Evolutionary conservation across 768 basidiomycete species (phyloP).

Genomic region (Termitomyces sp.): DNA sequence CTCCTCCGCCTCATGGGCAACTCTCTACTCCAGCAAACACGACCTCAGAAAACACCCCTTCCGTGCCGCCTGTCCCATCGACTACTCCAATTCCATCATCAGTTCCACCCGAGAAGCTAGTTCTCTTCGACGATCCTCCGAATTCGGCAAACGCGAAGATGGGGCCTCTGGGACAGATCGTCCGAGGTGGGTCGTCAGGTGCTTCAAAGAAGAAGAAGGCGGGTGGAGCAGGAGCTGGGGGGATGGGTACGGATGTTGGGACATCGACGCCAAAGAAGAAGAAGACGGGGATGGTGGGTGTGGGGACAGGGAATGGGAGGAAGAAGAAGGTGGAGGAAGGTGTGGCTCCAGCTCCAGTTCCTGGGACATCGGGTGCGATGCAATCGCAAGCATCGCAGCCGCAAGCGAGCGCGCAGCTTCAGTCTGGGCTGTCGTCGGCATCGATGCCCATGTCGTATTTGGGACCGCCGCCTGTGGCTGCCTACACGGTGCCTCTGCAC

Average conservation of each 20-base stretch:
- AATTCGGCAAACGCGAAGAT: conserved; percentile 58
- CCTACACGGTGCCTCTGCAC: conserved; percentile 6
- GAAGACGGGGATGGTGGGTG: conserved; percentile 35
- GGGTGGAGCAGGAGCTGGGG: conserved; percentile 16
- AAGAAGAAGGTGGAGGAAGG: conserved; percentile 35
- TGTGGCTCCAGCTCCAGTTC: neutral
- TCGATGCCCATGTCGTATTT: conserved; percentile 5
- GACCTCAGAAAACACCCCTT: neutral
- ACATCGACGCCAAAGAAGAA: conserved; percentile 28
- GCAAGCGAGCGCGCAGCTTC: neutral
- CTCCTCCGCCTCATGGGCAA: neutral
- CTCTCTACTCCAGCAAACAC: neutral
- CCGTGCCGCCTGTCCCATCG: neutral
- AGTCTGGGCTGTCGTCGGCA: conserved; percentile 1
- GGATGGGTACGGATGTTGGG: conserved; percentile 19
- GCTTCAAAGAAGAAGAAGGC: conserved; percentile 60
- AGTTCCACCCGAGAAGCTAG: conserved; percentile 18
- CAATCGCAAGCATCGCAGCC: neutral
- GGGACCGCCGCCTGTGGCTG: conserved; percentile 7
- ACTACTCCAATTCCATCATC: conserved; percentile 10
- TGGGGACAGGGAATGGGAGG: conserved; percentile 39
- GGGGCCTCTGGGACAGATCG: conserved; percentile 73
- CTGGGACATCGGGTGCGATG: conserved; percentile 2
- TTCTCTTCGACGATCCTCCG: conserved; percentile 63
- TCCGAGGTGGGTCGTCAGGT: conserved; percentile 40